Percentiles rank a stretch among this genome's conserved stretches.
phyloP scores from a whole-genome alignment of 371 early-diverging fungal species.

The Cokeromyces recurvatus region DNA sequence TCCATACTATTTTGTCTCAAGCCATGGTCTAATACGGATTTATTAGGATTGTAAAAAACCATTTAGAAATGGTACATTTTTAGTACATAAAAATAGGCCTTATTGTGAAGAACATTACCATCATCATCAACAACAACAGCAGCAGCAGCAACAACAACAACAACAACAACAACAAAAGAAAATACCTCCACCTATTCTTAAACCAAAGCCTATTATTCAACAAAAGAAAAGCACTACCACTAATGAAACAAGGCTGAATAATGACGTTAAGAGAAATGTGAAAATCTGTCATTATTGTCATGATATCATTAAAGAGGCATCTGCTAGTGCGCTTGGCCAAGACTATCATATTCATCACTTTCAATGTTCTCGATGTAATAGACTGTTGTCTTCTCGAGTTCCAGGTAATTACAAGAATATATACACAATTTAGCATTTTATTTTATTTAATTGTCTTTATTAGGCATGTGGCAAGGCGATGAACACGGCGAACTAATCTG shows the following conservation, averaged over 20 bases:
- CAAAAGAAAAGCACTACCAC: too few species aligned
- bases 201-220: conserved; percentile 1
- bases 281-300: conserved; percentile 32
- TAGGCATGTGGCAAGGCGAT: conserved; percentile 28
- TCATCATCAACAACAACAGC: conserved; percentile 2
- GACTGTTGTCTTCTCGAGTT: conserved; percentile 32
- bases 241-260: too few species aligned
- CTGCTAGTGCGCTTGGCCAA: conserved; percentile 42
- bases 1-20: too few species aligned
- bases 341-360: conserved; percentile 56
- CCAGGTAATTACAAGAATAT: conserved; percentile 10
- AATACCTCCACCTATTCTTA: conserved; percentile 1
- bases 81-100: conserved; percentile 51
- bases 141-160: background rate
- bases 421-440: background rate
- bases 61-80: conserved; percentile 44
- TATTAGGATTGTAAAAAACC: conserved; percentile 47
- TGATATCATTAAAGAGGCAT: conserved; percentile 42
- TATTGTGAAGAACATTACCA: conserved; percentile 65
- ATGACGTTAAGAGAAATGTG: too few species aligned
- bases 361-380: conserved; percentile 43
- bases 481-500: conserved; percentile 13
- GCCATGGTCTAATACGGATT: too few species aligned
- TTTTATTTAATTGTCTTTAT: too few species aligned
- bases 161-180: background rate